Conservation (phyloP, 768 basidiomycete genomes). For the Obba rivulosa region DNA sequence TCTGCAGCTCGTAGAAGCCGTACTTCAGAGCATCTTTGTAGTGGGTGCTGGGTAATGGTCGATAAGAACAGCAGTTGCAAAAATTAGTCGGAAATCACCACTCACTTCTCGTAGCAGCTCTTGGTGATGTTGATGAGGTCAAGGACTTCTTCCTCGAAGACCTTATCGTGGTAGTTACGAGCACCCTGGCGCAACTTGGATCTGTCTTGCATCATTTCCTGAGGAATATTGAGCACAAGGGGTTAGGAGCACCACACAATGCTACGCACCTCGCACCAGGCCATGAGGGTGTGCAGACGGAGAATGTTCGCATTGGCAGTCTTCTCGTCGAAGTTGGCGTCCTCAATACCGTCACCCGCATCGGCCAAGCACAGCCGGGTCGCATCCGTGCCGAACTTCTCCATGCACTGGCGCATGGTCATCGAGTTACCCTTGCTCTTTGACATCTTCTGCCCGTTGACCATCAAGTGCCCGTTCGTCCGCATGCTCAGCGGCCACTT, state of each 20-base stretch:
- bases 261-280: slow-evolving; percentile 82
- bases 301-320: slow-evolving; percentile 96
- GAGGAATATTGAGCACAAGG: not conserved
- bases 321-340: slow-evolving; percentile 99
- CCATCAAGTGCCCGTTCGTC: slow-evolving; percentile 91
- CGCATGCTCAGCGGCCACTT: slow-evolving; percentile 92
- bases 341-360: slow-evolving; percentile 95
- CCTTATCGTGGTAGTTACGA: slow-evolving; percentile 76
- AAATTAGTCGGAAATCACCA: too few relatives aligned
- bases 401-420: slow-evolving; percentile 81
- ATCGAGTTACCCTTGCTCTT: slow-evolving; percentile 96
- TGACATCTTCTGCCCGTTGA: slow-evolving; percentile 99
- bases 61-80: not conserved
- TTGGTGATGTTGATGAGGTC: slow-evolving; percentile 80
- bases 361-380: slow-evolving; percentile 90
- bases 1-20: slow-evolving; percentile 95
- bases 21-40: slow-evolving; percentile 96
- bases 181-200: slow-evolving; percentile 69
- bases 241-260: not conserved
- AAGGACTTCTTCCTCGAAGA: slow-evolving; percentile 91
- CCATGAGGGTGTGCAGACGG: slow-evolving; percentile 82
- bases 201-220: slow-evolving; percentile 80
- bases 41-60: slow-evolving; percentile 54
- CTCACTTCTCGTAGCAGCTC: slow-evolving; percentile 76
- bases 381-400: slow-evolving; percentile 97